These are phyloP conservation scores for Mallotus japonicus DNA, from an alignment of 441 rosid genomes.

Conservation along the genomic window DNA sequence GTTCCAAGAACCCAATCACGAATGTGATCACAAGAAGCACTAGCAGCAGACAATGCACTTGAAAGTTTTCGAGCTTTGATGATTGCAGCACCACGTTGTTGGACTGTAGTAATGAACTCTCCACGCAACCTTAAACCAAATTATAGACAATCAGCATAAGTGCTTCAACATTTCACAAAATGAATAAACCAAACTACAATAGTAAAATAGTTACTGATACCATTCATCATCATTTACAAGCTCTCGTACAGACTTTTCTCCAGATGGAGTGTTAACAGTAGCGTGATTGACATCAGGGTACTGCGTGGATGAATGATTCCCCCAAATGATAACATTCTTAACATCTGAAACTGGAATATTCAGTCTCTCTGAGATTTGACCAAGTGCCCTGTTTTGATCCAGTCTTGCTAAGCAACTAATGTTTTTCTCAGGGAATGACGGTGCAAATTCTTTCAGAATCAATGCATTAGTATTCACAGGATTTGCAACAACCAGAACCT, in stretches of 20 bases:
- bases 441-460: conserved; percentile 89
- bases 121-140: conserved; percentile 54
- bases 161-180: background rate
- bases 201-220: conserved; percentile 25
- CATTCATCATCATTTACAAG: conserved; percentile 74
- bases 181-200: background rate
- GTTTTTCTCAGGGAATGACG: conserved; percentile 76
- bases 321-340: conserved; percentile 86
- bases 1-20: conserved; percentile 98
- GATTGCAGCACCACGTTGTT: conserved; percentile 93
- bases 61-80: conserved; percentile 83
- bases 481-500: conserved; percentile 91
- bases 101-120: conserved; percentile 73
- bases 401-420: conserved; percentile 81
- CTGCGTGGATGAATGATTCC: conserved; percentile 86
- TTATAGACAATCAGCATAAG: background rate
- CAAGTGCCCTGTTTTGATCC: conserved; percentile 89
- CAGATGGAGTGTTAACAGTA: conserved; percentile 36
- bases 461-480: conserved; percentile 92
- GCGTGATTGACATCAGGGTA: conserved; percentile 93
- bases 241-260: conserved; percentile 66
- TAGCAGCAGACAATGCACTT: conserved; percentile 87
- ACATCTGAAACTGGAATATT: conserved; percentile 73
- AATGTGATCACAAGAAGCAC: conserved; percentile 89
- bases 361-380: conserved; percentile 74